These are phyloP conservation scores for Beauveria sp. DNA, from an alignment of 2,329 filamentous ascomycete genomes.

Conservation along the genomic window DNA sequence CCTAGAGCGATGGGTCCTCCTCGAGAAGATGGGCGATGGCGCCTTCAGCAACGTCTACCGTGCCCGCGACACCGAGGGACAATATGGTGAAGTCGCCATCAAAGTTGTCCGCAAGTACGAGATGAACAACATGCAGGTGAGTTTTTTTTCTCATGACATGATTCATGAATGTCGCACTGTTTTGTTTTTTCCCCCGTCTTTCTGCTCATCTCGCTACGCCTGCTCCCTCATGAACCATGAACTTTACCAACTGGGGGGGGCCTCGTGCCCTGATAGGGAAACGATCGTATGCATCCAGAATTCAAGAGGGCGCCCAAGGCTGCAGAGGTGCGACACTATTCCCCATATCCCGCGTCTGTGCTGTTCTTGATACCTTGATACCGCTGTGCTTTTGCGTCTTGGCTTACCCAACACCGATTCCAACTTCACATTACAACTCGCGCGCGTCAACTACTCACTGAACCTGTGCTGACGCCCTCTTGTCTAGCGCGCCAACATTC, in stretches of 20 bases:
- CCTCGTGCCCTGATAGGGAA: slow-evolving; percentile 57
- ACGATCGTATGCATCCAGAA: slow-evolving; percentile 89
- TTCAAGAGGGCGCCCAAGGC: slow-evolving; percentile 92
- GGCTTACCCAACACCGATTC: background rate
- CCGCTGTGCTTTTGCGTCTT: background rate
- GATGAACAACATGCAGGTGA: slow-evolving; percentile 98
- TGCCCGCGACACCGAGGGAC: slow-evolving; percentile 65
- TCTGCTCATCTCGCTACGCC: background rate
- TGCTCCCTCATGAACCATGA: slow-evolving; percentile 15
- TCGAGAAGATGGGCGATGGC: slow-evolving; percentile 95
- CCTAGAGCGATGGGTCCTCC: slow-evolving; percentile 60
- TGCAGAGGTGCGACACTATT: slow-evolving; percentile 78
- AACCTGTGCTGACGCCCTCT: slow-evolving; percentile 20
- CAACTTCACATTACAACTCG: background rate
- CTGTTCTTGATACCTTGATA: slow-evolving; percentile 16
- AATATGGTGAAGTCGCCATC: slow-evolving; percentile 80
- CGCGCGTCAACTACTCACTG: background rate
- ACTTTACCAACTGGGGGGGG: slow-evolving; percentile 47
- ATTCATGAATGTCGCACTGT: slow-evolving; percentile 15
- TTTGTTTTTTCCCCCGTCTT: slow-evolving; percentile 8
- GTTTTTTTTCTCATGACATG: slow-evolving; percentile 32
- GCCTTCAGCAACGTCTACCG: slow-evolving; percentile 99
- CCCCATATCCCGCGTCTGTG: slow-evolving; percentile 23
- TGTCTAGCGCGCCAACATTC: slow-evolving; percentile 83
- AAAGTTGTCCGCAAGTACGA: slow-evolving; percentile 99